A percentile compares a stretch with the other conserved stretches of the same genome.
Conservation (phyloP, 2,329 filamentous ascomycete genomes). For the Penicillium sp. region DNA sequence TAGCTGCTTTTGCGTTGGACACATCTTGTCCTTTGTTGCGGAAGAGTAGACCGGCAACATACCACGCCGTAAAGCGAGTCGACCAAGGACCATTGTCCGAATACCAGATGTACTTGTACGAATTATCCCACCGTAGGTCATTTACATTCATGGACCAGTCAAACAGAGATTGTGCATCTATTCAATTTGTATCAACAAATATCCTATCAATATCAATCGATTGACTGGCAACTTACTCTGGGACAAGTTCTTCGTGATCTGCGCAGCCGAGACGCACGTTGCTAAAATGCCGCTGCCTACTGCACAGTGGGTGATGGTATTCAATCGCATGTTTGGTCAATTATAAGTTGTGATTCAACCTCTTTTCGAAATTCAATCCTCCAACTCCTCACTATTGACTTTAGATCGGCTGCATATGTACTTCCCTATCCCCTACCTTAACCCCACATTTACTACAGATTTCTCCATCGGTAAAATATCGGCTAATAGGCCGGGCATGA, state of each 20-base stretch:
- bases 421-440: background rate
- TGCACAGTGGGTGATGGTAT: background rate
- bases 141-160: conserved; percentile 59
- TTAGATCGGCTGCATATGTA: background rate
- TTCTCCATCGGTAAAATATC: background rate
- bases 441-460: background rate
- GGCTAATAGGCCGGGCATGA: background rate
- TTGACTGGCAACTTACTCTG: background rate
- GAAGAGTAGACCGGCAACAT: conserved; percentile 61
- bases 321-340: background rate
- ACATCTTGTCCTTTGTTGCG: conserved; percentile 57
- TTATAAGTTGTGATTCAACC: background rate
- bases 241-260: conserved; percentile 8
- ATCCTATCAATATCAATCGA: background rate
- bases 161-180: conserved; percentile 47
- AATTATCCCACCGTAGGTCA: conserved; percentile 59
- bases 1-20: conserved; percentile 56
- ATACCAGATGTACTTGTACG: conserved; percentile 57
- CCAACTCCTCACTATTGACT: too few relatives aligned
- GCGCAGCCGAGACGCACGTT: background rate
- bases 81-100: conserved; percentile 58
- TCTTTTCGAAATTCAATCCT: background rate
- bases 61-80: conserved; percentile 62
- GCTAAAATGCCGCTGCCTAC: background rate
- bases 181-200: background rate